A percentile compares a stretch with the other conserved stretches of the same genome.
Conservation (phyloP, 345 rosid genomes). For the Adansonia digitata region DNA sequence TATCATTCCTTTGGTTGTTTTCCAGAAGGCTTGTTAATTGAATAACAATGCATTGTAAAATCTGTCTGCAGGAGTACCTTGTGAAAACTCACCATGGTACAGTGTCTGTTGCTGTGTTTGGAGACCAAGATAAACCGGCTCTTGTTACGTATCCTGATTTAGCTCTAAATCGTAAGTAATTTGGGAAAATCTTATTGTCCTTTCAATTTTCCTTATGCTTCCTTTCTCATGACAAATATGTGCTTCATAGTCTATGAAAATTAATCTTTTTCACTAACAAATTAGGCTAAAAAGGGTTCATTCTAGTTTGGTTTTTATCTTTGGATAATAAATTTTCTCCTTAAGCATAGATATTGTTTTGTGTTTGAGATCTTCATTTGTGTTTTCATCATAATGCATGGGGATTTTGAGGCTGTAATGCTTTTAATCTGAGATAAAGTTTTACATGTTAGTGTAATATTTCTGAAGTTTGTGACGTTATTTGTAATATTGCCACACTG, state of each 20-base stretch:
- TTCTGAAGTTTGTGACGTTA: not conserved
- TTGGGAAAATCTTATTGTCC: not conserved
- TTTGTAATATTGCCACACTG: not conserved
- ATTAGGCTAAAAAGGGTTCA: not conserved
- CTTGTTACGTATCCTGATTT: conserved; percentile 92
- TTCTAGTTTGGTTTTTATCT: not conserved
- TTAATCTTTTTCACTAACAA: not conserved
- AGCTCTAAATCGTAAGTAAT: conserved; percentile 68
- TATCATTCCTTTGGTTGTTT: conserved; percentile 16
- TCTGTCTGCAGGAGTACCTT: conserved; percentile 57
- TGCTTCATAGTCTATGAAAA: not conserved
- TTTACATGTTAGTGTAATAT: not conserved
- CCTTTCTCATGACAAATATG: not conserved
- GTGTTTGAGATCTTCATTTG: conserved; percentile 3
- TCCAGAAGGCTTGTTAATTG: conserved; percentile 11
- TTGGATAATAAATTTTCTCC: not conserved
- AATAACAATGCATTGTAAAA: conserved; percentile 17
- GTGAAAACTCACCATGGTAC: conserved; percentile 59
- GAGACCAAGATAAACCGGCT: conserved; percentile 94
- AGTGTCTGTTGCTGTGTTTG: conserved; percentile 74
- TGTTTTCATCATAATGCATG: not conserved
- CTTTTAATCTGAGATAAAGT: not conserved
- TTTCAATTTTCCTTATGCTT: not conserved
- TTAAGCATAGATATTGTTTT: not conserved
- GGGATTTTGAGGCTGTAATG: not conserved